phyloP scores from a whole-genome alignment of 2,329 filamentous ascomycete species.

The Pseudogymnoascus sp. region DNA sequence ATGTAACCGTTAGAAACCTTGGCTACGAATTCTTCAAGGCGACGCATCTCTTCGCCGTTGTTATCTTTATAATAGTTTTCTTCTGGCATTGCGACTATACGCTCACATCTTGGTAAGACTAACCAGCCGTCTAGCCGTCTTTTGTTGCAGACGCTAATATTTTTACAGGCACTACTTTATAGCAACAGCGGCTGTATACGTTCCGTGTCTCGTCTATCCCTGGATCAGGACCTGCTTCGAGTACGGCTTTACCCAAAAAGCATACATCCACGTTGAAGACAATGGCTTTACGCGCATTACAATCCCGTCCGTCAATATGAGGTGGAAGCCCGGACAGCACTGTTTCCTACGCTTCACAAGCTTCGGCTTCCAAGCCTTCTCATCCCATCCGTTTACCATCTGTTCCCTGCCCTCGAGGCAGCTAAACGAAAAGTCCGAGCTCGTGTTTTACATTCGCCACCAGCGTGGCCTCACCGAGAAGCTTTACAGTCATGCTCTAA shows the following conservation, averaged over 20 bases:
- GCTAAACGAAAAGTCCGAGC: constrained; percentile 25
- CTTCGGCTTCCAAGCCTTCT: constrained; percentile 33
- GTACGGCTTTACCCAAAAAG: constrained; percentile 40
- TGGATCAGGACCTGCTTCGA: constrained; percentile 42
- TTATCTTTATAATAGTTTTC: constrained; percentile 51
- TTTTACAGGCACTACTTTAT: constrained; percentile 51
- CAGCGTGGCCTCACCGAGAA: constrained; percentile 43
- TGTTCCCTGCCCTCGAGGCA: constrained; percentile 37
- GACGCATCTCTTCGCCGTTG: constrained; percentile 44
- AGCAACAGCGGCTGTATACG: constrained; percentile 45
- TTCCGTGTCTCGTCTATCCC: constrained; percentile 39
- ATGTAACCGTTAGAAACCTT: constrained; percentile 35
- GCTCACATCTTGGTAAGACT: constrained; percentile 43
- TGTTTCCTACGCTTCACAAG: constrained; percentile 35
- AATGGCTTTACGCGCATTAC: constrained; percentile 37
- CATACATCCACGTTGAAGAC: constrained; percentile 35
- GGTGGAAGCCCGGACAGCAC: constrained; percentile 51
- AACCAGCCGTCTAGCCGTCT: neutral
- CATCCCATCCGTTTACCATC: constrained; percentile 29
- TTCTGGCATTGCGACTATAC: constrained; percentile 53
- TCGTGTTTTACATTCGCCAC: constrained; percentile 48
- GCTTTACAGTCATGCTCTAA: constrained; percentile 34
- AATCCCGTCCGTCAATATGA: constrained; percentile 35
- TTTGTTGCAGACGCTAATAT: constrained; percentile 8
- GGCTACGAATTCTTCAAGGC: constrained; percentile 57